A percentile compares a stretch with the other conserved stretches of the same genome.
These are phyloP conservation scores for Moesziomyces antarcticus DNA, from an alignment of 1,284 basidiomycete genomes.

Conservation along the genomic window DNA sequence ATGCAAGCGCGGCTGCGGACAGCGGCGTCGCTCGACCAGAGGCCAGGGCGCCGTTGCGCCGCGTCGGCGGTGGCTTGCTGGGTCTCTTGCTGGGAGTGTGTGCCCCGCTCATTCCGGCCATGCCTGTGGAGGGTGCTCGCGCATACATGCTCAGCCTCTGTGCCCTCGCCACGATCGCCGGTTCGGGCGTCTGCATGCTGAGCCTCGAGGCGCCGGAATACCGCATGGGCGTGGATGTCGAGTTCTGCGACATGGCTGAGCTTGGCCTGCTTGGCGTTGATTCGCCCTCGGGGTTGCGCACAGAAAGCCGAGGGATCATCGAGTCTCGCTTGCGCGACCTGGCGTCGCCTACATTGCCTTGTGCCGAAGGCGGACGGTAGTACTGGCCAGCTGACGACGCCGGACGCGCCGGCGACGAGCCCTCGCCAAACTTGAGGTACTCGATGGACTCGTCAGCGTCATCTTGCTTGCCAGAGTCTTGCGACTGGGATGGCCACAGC, in stretches of 20 bases:
- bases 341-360: slow-evolving; percentile 40
- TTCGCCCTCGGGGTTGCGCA: slow-evolving; percentile 19
- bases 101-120: slow-evolving; percentile 11
- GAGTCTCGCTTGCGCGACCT: slow-evolving; percentile 45
- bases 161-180: slow-evolving; percentile 55
- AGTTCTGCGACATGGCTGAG: slow-evolving; percentile 54
- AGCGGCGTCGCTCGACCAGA: slow-evolving; percentile 57
- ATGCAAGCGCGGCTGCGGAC: slow-evolving; percentile 58
- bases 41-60: slow-evolving; percentile 24
- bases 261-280: slow-evolving; percentile 39
- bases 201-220: slow-evolving; percentile 47
- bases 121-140: slow-evolving; percentile 41
- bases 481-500: slow-evolving; percentile 19
- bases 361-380: slow-evolving; percentile 53
- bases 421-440: slow-evolving; percentile 18
- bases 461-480: neutral
- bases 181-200: slow-evolving; percentile 64
- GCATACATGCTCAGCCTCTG: slow-evolving; percentile 58
- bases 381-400: slow-evolving; percentile 47
- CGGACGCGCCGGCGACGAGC: slow-evolving; percentile 24
- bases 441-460: slow-evolving; percentile 39
- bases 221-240: slow-evolving; percentile 34
- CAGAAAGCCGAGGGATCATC: slow-evolving; percentile 49
- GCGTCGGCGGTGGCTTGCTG: slow-evolving; percentile 55
- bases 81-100: slow-evolving; percentile 37